Evolutionary conservation across 2,329 filamentous ascomycete genomes (phyloP), one percentile per base, ranked within the genome.

Genomic region (Exutisphaerella laricina): DNA sequence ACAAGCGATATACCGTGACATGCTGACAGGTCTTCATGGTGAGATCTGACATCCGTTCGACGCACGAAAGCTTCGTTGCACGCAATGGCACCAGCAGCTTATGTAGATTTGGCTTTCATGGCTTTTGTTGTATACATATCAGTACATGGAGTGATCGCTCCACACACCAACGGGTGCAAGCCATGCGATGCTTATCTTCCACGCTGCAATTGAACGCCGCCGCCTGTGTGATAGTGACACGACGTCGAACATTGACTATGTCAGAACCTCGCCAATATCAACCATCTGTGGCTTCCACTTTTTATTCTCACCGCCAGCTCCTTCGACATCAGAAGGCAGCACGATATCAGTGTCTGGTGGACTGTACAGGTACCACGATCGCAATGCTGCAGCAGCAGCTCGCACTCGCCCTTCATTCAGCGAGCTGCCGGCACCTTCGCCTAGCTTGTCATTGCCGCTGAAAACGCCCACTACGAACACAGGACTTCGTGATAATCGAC

Each of bases 321-420:
- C 51, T 62, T 61, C 57, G 4, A 56, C 53, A 14, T 73, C 72
- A 52, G 71, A 77, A 18, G 77, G 75, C 41, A 77, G 60, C 22
- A 69, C 68, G 5, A 70, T 65, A 17, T 72, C 63, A 23, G 77
- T 66, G 5, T 70, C 63, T 32, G 78, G 61, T 1, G 92, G 90
- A 64, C 82, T 89, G 71, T 98, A 98, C 40, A 98, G 73, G 67
- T 98, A 98, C 92, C 92, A 98, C 4, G 83, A 76, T 74, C 95
- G 94, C 60, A 98, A 73, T 13, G 88, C 82, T 50, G 84, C 82
- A 59, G 94, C 89, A 26, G 86, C 80, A 14, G 92, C 92, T 64
- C 86, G 78, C 51, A 78, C 75, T 51, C 87, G 79, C 22, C 85
- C 90, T 58, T 88, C 78, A 53, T 88, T 75, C 43, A 97, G 71